A percentile compares a stretch with the other conserved stretches of the same genome.
Evolutionary conservation across 352 stramenopile genomes (phyloP).

Genomic region (Globisporangium viniferum): DNA sequence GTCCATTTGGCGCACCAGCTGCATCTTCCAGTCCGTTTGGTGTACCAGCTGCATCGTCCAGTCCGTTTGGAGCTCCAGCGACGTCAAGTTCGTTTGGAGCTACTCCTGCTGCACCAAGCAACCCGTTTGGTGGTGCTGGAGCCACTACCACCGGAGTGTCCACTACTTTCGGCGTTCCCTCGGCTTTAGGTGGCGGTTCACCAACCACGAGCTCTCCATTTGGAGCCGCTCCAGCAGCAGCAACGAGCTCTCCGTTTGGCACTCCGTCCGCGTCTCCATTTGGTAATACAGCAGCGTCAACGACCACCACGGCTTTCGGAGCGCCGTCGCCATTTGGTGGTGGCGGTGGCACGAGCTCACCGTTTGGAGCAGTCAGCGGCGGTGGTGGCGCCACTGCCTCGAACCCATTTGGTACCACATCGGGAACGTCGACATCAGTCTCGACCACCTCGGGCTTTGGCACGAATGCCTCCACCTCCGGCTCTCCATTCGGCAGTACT

Average conservation of each 20-base stretch:
- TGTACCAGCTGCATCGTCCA: background rate
- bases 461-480: too few species aligned
- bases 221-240: background rate
- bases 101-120: background rate
- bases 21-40: conserved; percentile 2
- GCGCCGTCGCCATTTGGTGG: background rate
- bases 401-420: background rate
- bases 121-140: background rate
- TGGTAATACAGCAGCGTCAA: conserved; percentile 5
- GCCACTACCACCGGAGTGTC: background rate
- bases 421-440: background rate
- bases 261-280: conserved; percentile 18
- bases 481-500: conserved; percentile 11
- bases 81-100: too few species aligned
- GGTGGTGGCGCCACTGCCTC: background rate
- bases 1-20: conserved; percentile 1
- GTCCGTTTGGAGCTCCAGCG: background rate
- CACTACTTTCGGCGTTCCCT: conserved; percentile 12
- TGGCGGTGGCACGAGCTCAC: conserved; percentile 1
- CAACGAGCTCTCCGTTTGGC: conserved; percentile 9
- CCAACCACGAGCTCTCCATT: conserved; percentile 1
- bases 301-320: background rate
- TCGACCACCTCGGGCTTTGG: background rate
- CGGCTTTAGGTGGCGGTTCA: background rate
- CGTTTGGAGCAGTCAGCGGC: background rate